phyloP scores from a whole-genome alignment of 148 eudicot genomes.

The Persicaria tinctoria region DNA sequence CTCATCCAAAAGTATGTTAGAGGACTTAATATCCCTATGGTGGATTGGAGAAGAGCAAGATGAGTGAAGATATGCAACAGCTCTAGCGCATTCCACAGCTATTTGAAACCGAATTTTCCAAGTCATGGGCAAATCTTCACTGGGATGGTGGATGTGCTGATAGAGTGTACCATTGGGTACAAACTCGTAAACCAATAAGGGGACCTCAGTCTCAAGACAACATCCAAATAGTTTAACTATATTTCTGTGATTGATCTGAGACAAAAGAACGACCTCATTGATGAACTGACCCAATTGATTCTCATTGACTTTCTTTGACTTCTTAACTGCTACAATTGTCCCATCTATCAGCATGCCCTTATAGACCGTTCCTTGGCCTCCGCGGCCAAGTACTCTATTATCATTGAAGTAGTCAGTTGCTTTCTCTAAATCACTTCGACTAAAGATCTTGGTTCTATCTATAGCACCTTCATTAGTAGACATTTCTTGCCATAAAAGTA shows the following conservation, averaged over 20 bases:
- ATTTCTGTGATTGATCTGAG: constrained; percentile 4
- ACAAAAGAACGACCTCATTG: neutral
- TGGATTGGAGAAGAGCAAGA: neutral
- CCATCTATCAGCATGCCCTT: neutral
- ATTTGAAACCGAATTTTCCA: constrained; percentile 4
- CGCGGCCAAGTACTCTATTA: neutral
- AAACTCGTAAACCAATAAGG: neutral
- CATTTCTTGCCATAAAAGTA: neutral
- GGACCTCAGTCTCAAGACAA: neutral
- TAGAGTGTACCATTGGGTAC: constrained; percentile 6
- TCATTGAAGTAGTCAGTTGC: neutral
- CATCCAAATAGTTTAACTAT: constrained; percentile 3
- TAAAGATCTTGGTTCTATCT: neutral
- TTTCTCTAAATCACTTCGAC: neutral
- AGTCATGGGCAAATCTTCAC: neutral
- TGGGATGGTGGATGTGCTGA: neutral
- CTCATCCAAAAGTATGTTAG: neutral
- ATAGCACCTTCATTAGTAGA: neutral
- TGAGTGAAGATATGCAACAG: neutral
- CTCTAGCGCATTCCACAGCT: neutral
- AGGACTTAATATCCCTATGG: neutral
- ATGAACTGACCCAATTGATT: neutral
- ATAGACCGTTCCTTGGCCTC: constrained; percentile 2
- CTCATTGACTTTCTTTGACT: neutral
- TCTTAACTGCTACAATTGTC: constrained; percentile 2